phyloP scores from a whole-genome alignment of 352 stramenopile species.

The Pseudoperonospora humuli region DNA sequence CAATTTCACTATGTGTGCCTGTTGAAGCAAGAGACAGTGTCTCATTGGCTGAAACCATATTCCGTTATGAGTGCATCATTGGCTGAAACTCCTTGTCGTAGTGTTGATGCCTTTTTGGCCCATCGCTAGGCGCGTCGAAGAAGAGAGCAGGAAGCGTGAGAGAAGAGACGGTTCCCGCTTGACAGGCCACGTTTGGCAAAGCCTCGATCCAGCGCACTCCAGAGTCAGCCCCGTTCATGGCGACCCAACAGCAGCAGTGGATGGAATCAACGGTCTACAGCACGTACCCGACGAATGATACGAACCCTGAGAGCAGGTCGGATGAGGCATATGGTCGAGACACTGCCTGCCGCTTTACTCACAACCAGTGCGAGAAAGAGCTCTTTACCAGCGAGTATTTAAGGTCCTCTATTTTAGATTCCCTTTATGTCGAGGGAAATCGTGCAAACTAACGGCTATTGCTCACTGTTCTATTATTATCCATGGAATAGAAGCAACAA shows the following conservation, averaged over 20 bases:
- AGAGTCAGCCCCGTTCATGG: conserved; percentile 9
- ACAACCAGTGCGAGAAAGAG: conserved; percentile 67
- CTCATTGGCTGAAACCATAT: not conserved
- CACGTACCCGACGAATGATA: conserved; percentile 3
- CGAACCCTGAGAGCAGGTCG: conserved; percentile 12
- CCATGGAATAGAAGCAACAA: conserved; percentile 64
- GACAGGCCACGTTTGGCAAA: conserved; percentile 1
- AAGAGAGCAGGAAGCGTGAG: conserved; percentile 21
- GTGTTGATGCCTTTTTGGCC: conserved; percentile 7
- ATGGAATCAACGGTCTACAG: conserved; percentile 6
- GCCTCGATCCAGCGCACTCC: not conserved
- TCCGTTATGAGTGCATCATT: conserved; percentile 8
- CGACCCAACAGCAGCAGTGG: conserved; percentile 14
- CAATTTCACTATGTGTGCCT: conserved; percentile 1
- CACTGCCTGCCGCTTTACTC: conserved; percentile 35
- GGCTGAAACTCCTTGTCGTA: conserved; percentile 6
- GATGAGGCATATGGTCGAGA: not conserved
- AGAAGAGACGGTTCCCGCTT: conserved; percentile 14
- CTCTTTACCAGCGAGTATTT: conserved; percentile 72
- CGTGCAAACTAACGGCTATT: no score
- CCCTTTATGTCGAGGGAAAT: no score
- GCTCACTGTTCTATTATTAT: no score
- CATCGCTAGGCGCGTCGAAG: conserved; percentile 6
- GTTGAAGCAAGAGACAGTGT: not conserved
- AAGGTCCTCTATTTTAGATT: no score